Evolutionary conservation across 2,329 filamentous ascomycete species (phyloP), one percentile per base, ranked within the genome.

Genomic region (Aspergillus awamori): DNA sequence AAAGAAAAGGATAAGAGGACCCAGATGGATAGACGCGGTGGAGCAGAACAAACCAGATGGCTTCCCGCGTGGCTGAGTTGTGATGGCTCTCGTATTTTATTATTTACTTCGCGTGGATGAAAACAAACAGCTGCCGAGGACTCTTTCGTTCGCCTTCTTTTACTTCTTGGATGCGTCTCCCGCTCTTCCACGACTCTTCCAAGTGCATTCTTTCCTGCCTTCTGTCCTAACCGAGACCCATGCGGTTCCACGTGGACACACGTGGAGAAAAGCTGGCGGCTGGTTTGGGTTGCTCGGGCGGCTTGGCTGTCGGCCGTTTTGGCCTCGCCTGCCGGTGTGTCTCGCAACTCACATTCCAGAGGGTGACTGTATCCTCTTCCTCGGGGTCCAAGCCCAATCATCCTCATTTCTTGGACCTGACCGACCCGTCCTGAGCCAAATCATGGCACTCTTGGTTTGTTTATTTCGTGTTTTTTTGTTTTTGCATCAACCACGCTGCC

Each of bases 241-340:
- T 72, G 72, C 68, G 61, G 70, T 69, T 65, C 70, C 73, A 75
- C 73, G 73, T 75, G 73, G 65, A 66, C 65, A 65, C 73, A 75
- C 72, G 73, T 75, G 72, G 73, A 68, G 65, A 65, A 65, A 55
- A 51, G 60, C 58, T 58, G 53, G 56, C 33, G 45, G 54, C 39
- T 57, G 53, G 52, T 33, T 53, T 53, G 33, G 33, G 36, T 28
- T 36, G 52, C 52, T 53, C 52, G 39, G 52, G 30, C 59, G 60
- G 52, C 55, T 63, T 59, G 57, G 59, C 55, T 67, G 38, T 39
- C 45, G 51, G 33, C 51, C 47, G 22, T 17, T 57, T 51, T 39
- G 26, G 26, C 47, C 41, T 62, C 43, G 36, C 33, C 52, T 30
- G 39, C 24, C 39, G 45, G 45, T 24, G 24, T 30, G 45, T 26